These are phyloP conservation scores for Cryphonectria nitschkei DNA, from an alignment of 2,329 filamentous ascomycete genomes.

Conservation along the genomic window DNA sequence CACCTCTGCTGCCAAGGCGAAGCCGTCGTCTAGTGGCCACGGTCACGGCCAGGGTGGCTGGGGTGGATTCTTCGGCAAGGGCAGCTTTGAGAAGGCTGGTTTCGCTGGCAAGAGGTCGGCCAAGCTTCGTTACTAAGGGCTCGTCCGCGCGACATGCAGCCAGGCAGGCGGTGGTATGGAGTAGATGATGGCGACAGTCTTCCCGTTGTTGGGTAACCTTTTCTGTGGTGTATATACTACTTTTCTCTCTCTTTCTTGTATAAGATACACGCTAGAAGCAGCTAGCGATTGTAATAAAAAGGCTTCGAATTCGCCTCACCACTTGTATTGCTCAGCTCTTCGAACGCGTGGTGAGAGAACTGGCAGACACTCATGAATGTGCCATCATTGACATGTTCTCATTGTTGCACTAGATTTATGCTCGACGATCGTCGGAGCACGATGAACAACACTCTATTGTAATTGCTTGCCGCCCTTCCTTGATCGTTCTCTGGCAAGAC, in stretches of 20 bases:
- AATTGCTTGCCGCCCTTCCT: not conserved
- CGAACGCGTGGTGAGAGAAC: too few species aligned
- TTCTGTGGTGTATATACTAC: slow-evolving; percentile 12
- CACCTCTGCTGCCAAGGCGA: slow-evolving; percentile 12
- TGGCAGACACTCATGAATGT: too few species aligned
- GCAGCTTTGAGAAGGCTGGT: not conserved
- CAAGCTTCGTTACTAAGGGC: slow-evolving; percentile 4
- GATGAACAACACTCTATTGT: not conserved
- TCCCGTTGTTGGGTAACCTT: not conserved
- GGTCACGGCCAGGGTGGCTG: slow-evolving; percentile 14
- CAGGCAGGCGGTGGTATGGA: not conserved
- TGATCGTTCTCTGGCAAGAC: not conserved
- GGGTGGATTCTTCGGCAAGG: not conserved
- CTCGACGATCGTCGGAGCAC: not conserved
- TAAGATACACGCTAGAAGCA: not conserved
- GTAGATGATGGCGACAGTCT: not conserved
- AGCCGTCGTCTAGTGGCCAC: slow-evolving; percentile 3
- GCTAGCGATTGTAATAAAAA: slow-evolving; percentile 13
- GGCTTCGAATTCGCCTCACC: not conserved
- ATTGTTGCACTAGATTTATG: not conserved
- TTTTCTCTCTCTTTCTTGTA: slow-evolving; percentile 6
- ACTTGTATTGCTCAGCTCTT: not conserved
- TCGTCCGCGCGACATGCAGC: not conserved
- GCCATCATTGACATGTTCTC: too few species aligned
- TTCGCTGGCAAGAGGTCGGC: not conserved